Base-by-base conservation (phyloP, 192 early-diverging fungal species). In the Coemansia sp. region DNA sequence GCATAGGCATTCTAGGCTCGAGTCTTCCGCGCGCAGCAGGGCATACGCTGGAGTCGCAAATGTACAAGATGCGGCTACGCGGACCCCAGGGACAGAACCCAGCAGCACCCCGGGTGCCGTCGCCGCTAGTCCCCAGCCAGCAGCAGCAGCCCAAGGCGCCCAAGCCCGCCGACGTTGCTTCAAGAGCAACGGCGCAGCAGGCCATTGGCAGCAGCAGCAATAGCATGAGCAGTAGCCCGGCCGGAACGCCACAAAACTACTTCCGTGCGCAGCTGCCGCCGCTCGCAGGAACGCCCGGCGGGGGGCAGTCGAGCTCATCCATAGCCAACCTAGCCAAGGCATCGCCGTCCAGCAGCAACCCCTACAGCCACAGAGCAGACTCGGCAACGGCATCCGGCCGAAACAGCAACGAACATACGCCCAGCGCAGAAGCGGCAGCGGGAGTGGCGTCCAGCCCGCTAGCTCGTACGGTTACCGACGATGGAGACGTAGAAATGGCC, bases 1-100 rank as follows among this genome's bases (percentile, higher is more conserved):
- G 68, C 47, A 79, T 79, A 23, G 69, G 60, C 7, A 69, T 79
- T 23, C 66, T 79, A 31, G 53, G 69, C 47, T 72, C 76, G 2
- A 79, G 76, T 17, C 70, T 79, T 46, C 76, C 76, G 15, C 56
- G 62, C 6, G 60, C 64, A 30, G 48, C 64, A 6, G 73, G 73
- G 14, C 62, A 66, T 36, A 64, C 56, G 31, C 76, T 79, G 2
- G 76, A 71, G 32, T 64, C 76, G 44, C 65, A 69, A 23, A 62
- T 79, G 62, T 66, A 70, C 59, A 67, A 69, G 57, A 71, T 72
- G 76, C 69, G 69, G 8, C 57, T 72, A 38, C 61, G 69, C 37
- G 67, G 68, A 16, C 74, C 74, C 4, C 44, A 67, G 26, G 48
- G 46, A 10, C 23, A 30, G 9, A 20, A 34, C 34, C 36, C 42